Evolutionary conservation across 805 yeast genomes (phyloP).

Genomic region (Saccharomyces jurei): DNA sequence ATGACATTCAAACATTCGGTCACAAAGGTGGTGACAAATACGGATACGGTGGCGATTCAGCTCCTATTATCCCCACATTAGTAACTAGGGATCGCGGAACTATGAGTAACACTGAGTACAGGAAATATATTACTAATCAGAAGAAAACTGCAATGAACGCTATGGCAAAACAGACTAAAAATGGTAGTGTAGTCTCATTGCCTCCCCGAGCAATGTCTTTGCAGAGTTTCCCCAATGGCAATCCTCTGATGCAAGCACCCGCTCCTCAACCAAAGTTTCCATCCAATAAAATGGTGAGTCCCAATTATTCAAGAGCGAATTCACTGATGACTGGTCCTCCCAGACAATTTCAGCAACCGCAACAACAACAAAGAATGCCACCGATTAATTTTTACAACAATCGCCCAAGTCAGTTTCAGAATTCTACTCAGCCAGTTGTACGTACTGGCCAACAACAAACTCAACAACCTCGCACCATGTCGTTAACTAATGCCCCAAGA

Average conservation of each 20-base stretch:
- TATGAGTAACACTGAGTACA: constrained; percentile 49
- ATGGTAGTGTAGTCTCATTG: background rate
- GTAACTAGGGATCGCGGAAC: constrained; percentile 30
- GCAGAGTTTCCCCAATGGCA: constrained; percentile 15
- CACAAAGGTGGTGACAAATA: constrained; percentile 55
- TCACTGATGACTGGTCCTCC: constrained; percentile 5
- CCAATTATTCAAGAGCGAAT: constrained; percentile 6
- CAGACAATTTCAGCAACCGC: constrained; percentile 3
- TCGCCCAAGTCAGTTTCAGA: background rate
- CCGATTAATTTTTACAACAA: background rate
- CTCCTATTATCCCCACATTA: constrained; percentile 71
- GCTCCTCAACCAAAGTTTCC: background rate
- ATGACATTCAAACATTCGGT: constrained; percentile 54
- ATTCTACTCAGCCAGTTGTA: background rate
- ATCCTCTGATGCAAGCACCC: constrained; percentile 6
- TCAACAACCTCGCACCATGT: constrained; percentile 6
- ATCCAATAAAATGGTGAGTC: background rate
- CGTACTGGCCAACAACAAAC: background rate
- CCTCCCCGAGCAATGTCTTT: constrained; percentile 42
- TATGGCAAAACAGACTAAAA: constrained; percentile 32
- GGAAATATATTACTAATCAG: constrained; percentile 61
- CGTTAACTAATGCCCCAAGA: constrained; percentile 1
- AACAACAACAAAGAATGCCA: constrained; percentile 2
- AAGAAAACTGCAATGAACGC: constrained; percentile 48
- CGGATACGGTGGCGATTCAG: constrained; percentile 48